Base-by-base conservation (phyloP, 257 asterid species). In the Orobanche coerulescens region DNA sequence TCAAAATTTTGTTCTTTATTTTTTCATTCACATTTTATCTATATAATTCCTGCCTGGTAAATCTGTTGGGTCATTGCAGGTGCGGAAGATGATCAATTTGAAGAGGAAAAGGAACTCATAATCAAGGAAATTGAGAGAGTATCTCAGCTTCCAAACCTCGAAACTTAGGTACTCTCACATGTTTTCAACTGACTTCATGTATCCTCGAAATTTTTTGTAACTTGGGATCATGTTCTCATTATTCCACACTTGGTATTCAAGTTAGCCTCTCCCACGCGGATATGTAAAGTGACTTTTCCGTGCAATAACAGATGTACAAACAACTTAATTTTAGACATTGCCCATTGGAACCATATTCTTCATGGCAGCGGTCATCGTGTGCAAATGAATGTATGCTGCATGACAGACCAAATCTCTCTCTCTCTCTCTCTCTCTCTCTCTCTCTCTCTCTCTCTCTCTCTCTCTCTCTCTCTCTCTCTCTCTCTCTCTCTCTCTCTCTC, bases 21-120 rank as follows among this genome's bases (percentile, higher is more conserved):
- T 8, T 43, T 31, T 16, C 16, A 20, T 55, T 61, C 13, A 15
- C 10, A 6, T n/a, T n/a, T 55, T 54, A 12, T 51, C 34, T 26
- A 65, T 67, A 4, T 58, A 49, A 18, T 23, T 8, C 52, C 24
- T 48, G 58, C 36, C 48, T 69, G 59, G 54, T 52, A 34, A 58
- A 30, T 62, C 12, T 37, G 39, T 61, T 24, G 64, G 40, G 34
- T 30, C 51, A 28, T 58, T 77, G 71, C 86, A 91, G 97, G 95
- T 36, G 86, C 82, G 40, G 97, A 88, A 70, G 97, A 91, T 39
- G 96, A 88, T 64, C 95, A 91, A 55, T 88, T 91, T 72, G 95
- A 91, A 74, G 96, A 91, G 83, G 97, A 91, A 63, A 91, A 82
- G 65, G 96, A 87, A 71, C 81, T 85, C 43, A 76, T 91, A 56